Conservation (phyloP, 768 basidiomycete genomes). For the Mycena sanguinolenta region DNA sequence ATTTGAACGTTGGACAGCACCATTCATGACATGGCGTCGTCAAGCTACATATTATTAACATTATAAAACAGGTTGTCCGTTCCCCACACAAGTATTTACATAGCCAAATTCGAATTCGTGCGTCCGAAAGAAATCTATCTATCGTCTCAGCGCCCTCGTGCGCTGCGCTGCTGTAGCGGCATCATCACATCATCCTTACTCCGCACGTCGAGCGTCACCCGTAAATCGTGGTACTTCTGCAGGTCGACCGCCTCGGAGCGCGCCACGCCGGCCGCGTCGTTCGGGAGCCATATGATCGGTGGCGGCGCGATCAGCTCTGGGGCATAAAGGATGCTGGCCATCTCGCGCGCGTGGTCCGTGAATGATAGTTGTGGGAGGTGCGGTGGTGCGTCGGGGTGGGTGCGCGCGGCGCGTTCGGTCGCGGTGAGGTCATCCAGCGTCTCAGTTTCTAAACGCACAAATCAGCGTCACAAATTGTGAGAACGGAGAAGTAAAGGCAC, state of each 20-base stretch:
- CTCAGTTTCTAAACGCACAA: slow-evolving; percentile 67
- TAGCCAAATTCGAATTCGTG: too few relatives aligned
- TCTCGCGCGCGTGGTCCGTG: slow-evolving; percentile 82
- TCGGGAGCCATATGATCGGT: slow-evolving; percentile 89
- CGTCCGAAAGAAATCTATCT: neutral
- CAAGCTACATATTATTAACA: too few relatives aligned
- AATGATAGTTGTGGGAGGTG: slow-evolving; percentile 78
- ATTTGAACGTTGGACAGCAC: too few relatives aligned
- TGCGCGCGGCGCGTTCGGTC: slow-evolving; percentile 82
- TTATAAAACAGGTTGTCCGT: too few relatives aligned
- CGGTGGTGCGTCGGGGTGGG: slow-evolving; percentile 83
- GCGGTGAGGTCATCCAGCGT: slow-evolving; percentile 85
- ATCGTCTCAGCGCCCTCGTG: neutral
- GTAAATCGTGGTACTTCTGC: slow-evolving; percentile 78
- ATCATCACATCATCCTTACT: slow-evolving; percentile 62
- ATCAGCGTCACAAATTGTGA: slow-evolving; percentile 14
- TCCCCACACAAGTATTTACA: too few relatives aligned
- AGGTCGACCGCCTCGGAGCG: slow-evolving; percentile 83
- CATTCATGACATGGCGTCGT: too few relatives aligned
- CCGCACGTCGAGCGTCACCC: slow-evolving; percentile 78
- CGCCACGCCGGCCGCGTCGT: slow-evolving; percentile 81
- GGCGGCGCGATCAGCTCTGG: slow-evolving; percentile 84
- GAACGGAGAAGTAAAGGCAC: slow-evolving; percentile 44
- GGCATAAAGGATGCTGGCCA: slow-evolving; percentile 84
- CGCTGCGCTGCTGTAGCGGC: neutral